Base-by-base conservation (phyloP, 2,329 filamentous ascomycete genomes). In the Paecilomyces sp. region DNA sequence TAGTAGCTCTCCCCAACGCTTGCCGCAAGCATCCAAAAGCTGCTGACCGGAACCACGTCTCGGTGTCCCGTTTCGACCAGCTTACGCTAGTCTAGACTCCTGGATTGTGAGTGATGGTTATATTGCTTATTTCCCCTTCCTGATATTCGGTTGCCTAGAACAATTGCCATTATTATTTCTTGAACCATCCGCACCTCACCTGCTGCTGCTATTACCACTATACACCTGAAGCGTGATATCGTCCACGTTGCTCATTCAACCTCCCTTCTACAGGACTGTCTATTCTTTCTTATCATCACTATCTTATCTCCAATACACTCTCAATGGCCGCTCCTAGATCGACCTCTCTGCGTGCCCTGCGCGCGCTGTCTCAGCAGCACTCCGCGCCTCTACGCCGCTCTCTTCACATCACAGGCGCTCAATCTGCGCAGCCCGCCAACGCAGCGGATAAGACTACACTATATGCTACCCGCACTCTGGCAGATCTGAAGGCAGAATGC, bases 331-430 rank as follows among this genome's bases (percentile, higher is more conserved):
- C 77, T 69, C 70, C 77, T 61, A 76, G 76, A 61, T 76, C 77
- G 51, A 72, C 73, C 33, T 79, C 78, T 13, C 66, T 80, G 58
- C 77, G 77, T 62, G 77, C 76, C 61, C 69, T 80, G 36, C 76
- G 77, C 65, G 67, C 73, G 63, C 72, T 80, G 24, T 74, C 76
- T 5, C 71, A 75, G 64, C 72, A 76, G 55, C 67, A 68, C 58
- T 66, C 65, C 8, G 66, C 71, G 53, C 65, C 72, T 60, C 13
- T 47, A n/a, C 76, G 75, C 65, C 84, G 85, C 65, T 71, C 73
- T 59, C 79, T 87, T 56, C 82, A 83, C 74, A 85, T 86, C 76
- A 87, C 85, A 36, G 84, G 84, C 58, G 80, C 81, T 47, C 78
- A 83, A 30, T 83, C 83, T 56, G 84, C 81, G 62, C 67, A 83